These are phyloP conservation scores for Auricularia sp. DNA, from an alignment of 768 basidiomycete genomes.

Conservation along the genomic window DNA sequence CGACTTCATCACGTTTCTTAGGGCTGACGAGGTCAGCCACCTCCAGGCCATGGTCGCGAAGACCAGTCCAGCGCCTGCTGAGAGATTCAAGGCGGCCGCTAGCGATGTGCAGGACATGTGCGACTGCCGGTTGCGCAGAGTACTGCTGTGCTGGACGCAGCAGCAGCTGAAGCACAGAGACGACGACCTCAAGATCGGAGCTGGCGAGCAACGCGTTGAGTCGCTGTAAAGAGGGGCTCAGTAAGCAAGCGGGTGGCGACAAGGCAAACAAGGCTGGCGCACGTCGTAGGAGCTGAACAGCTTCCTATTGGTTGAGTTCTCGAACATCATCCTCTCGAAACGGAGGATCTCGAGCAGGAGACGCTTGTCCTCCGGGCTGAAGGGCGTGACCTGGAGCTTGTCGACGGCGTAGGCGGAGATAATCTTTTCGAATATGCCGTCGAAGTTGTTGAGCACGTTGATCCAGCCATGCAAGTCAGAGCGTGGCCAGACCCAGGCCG, in stretches of 20 bases:
- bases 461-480: constrained; percentile 97
- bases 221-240: constrained; percentile 41
- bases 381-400: constrained; percentile 69
- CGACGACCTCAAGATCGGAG: constrained; percentile 80
- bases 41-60: constrained; percentile 71
- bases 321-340: constrained; percentile 82
- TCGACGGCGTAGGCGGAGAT: constrained; percentile 81
- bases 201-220: constrained; percentile 81
- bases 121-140: constrained; percentile 75
- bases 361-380: constrained; percentile 65
- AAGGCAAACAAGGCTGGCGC: constrained; percentile 22
- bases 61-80: constrained; percentile 72
- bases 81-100: constrained; percentile 73
- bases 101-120: constrained; percentile 71
- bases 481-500: constrained; percentile 87
- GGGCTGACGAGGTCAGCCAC: constrained; percentile 61
- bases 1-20: constrained; percentile 41
- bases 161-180: constrained; percentile 72
- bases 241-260: neutral
- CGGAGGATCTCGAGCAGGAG: constrained; percentile 72
- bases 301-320: constrained; percentile 97
- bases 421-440: constrained; percentile 71
- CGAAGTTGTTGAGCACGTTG: constrained; percentile 91
- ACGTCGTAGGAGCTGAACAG: constrained; percentile 96
- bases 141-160: constrained; percentile 94